These are phyloP conservation scores for Fusarium coicis DNA, from an alignment of 2,329 filamentous ascomycete species.

Conservation along the genomic window DNA sequence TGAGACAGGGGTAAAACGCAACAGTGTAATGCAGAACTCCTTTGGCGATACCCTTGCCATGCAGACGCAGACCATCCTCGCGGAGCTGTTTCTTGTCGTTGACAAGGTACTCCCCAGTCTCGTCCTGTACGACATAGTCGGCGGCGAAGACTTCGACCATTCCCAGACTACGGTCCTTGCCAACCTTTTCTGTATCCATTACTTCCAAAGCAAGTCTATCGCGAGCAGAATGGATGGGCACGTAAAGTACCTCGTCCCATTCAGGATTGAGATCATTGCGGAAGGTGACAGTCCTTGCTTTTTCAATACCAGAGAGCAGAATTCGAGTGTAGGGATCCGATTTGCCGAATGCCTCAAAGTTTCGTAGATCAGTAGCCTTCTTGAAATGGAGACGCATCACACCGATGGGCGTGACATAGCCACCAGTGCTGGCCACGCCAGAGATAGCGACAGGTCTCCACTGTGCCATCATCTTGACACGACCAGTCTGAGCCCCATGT, in stretches of 20 bases:
- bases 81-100: conserved; percentile 79
- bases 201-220: conserved; percentile 91
- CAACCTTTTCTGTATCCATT: conserved; percentile 95
- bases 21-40: conserved; percentile 84
- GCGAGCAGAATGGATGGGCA: conserved; percentile 85
- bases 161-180: conserved; percentile 89
- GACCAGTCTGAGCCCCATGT: conserved; percentile 80
- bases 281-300: conserved; percentile 92
- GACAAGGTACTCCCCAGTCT: conserved; percentile 82
- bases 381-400: conserved; percentile 95
- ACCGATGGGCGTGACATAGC: conserved; percentile 93
- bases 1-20: conserved; percentile 90
- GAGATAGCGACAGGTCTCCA: conserved; percentile 95
- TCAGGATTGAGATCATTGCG: conserved; percentile 95
- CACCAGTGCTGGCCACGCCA: conserved; percentile 82
- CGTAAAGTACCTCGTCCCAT: conserved; percentile 95
- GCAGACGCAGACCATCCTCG: conserved; percentile 76
- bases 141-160: conserved; percentile 79
- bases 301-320: conserved; percentile 88
- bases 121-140: conserved; percentile 82
- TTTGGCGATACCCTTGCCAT: conserved; percentile 78
- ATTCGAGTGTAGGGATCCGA: conserved; percentile 95
- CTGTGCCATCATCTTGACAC: conserved; percentile 88
- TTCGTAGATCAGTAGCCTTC: conserved; percentile 83
- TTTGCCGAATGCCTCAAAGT: conserved; percentile 95